phyloP scores from a whole-genome alignment of 805 yeast genomes.

The Dipodascus albidus region DNA sequence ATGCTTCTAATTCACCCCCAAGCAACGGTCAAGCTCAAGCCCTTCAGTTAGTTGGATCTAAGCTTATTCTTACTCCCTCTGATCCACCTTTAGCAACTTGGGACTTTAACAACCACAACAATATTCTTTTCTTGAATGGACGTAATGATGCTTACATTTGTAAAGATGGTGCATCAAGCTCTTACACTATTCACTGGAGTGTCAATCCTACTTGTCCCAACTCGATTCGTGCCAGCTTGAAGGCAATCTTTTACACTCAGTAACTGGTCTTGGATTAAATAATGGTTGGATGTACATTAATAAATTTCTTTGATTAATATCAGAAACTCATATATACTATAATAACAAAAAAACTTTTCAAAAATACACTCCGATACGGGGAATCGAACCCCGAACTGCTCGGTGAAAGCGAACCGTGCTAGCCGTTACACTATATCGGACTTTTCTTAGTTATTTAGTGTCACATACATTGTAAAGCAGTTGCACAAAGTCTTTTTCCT shows the following conservation, averaged over 20 bases:
- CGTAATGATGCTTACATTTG: background rate
- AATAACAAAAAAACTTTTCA: no score
- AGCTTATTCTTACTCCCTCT: background rate
- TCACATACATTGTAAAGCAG: no score
- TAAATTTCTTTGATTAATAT: background rate
- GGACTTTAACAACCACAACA: background rate
- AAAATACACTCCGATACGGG: conserved; percentile 18
- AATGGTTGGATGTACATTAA: background rate
- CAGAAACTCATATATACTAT: no score
- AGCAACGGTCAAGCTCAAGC: background rate
- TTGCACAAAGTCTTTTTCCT: no score
- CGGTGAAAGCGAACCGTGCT: conserved; percentile 75
- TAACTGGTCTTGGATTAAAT: background rate
- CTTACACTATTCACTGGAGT: background rate
- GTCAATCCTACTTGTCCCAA: background rate
- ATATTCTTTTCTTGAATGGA: background rate
- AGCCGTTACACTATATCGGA: conserved; percentile 75
- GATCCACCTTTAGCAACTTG: background rate
- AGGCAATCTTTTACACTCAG: background rate
- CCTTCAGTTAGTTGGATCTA: background rate
- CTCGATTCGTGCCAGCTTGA: background rate
- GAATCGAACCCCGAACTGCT: conserved; percentile 33
- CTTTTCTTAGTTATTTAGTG: no score
- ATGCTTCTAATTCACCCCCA: background rate
- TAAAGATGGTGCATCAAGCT: background rate